These are phyloP conservation scores for Arthrinium phaeospermum DNA, from an alignment of 2,329 filamentous ascomycete species.

Conservation along the genomic window DNA sequence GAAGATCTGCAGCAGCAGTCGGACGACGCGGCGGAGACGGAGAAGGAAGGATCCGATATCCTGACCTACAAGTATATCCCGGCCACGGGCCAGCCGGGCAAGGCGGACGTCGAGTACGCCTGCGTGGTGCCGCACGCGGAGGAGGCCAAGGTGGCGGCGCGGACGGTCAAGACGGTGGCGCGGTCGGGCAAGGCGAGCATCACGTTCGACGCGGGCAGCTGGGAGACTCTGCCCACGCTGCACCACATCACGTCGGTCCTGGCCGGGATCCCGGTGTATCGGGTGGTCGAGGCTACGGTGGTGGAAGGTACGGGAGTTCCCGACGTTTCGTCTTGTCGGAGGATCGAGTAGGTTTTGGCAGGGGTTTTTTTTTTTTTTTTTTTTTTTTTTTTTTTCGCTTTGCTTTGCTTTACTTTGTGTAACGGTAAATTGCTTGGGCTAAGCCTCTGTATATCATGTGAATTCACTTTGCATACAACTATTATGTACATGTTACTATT, in stretches of 20 bases:
- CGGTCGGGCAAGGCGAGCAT: conserved; percentile 48
- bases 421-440: not conserved
- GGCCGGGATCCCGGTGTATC: conserved; percentile 62
- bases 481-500: no score
- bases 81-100: conserved; percentile 54
- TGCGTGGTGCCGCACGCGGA: conserved; percentile 44
- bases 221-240: conserved; percentile 63
- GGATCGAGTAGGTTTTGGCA: conserved; percentile 24
- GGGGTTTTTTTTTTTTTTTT: not conserved
- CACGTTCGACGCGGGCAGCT: conserved; percentile 54
- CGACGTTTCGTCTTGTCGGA: conserved; percentile 44
- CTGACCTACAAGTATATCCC: conserved; percentile 65
- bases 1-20: conserved; percentile 39
- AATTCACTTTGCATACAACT: not conserved
- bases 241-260: conserved; percentile 61
- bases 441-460: not conserved
- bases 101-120: conserved; percentile 61
- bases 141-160: conserved; percentile 39
- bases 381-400: not conserved
- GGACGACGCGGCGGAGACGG: not conserved
- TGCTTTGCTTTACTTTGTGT: not conserved
- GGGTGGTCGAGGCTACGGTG: conserved; percentile 60
- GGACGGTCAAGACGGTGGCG: conserved; percentile 39
- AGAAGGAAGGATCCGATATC: conserved; percentile 44
- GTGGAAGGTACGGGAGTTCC: conserved; percentile 59